Base-by-base conservation (phyloP, 1,139 yeast species). In the Saccharomycopsis hybrid region DNA sequence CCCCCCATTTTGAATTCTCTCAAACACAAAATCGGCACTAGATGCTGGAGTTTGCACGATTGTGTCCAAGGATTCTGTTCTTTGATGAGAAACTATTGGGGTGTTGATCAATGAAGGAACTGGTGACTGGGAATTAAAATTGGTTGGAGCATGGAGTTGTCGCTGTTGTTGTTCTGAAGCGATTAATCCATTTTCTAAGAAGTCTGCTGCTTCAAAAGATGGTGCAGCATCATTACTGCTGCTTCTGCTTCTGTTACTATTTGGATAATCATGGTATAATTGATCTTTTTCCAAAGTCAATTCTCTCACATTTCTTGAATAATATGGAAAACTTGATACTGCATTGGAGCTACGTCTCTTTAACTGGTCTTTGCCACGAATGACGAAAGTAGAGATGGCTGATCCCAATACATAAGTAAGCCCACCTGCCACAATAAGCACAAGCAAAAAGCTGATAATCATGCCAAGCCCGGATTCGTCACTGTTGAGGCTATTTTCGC, bases 41-140 rank as follows among this genome's bases (percentile, higher is more conserved):
- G 37, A 24, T 13, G 31, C 25, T 3, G 49, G 49, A 24, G 49
- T 46, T 25, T 46, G 24, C 8, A 46, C 9, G 9, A 29, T 28
- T n/a, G 43, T 45, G 40, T 46, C 44, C 4, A 39, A 5, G 2
- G 44, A 29, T 11, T 9, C 25, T 9, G 13, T 18, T 8, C 44
- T 4, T 7, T 33, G 18, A 36, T 40, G 43, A 9, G 35, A 31
- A n/a, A 24, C 39, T 5, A n/a, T 33, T 13, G 49, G 35, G 35
- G 40, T 46, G 24, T 39, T 33, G 13, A 27, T 18, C 39, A 40
- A 41, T 36, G 40, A 30, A 2, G 44, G 44, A 9, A 46, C 31
- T 13, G 37, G 28, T 28, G 37, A 9, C 31, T 11, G 5, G 29
- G 30, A 13, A 18, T 30, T 7, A 24, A 11, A n/a, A 8, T 41